Conservation (phyloP, 2,329 filamentous ascomycete genomes). For the Fusarium verrucosum region DNA sequence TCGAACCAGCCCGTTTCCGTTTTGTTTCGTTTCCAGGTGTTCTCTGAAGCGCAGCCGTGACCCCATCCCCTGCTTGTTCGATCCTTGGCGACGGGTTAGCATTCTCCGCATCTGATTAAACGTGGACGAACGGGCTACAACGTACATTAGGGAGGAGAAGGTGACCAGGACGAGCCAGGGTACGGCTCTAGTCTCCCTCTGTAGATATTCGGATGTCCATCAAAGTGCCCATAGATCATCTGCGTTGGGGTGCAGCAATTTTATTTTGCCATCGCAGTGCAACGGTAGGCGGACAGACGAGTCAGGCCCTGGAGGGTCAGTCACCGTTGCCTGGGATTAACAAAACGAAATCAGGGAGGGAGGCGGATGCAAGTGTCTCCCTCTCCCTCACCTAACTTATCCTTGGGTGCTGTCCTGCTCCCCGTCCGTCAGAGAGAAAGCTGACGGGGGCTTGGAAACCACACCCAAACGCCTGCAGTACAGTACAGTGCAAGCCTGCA, state of each 20-base stretch:
- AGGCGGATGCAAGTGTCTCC: constrained; percentile 1
- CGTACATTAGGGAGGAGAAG: background rate
- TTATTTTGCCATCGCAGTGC: constrained; percentile 15
- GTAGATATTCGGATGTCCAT: constrained; percentile 10
- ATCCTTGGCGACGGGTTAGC: constrained; percentile 5
- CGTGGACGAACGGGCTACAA: constrained; percentile 16
- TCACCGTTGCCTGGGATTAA: constrained; percentile 18
- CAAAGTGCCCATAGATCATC: constrained; percentile 18
- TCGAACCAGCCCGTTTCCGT: constrained; percentile 32
- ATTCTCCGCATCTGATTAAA: constrained; percentile 32
- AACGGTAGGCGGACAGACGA: constrained; percentile 27
- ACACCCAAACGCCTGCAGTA: background rate
- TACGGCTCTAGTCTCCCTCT: background rate
- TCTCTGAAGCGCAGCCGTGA: too few relatives aligned
- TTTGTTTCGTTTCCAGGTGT: constrained; percentile 39
- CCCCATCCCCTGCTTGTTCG: constrained; percentile 14
- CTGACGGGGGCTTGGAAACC: background rate
- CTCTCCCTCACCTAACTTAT: constrained; percentile 1
- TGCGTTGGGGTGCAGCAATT: constrained; percentile 24
- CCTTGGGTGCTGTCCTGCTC: background rate
- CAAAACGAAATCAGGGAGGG: constrained; percentile 11
- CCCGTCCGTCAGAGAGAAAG: background rate
- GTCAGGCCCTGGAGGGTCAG: constrained; percentile 28
- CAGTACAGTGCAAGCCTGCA: background rate
- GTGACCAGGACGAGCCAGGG: constrained; percentile 5